Conservation (phyloP, 2,329 filamentous ascomycete genomes). For the Xylaria sp. region DNA sequence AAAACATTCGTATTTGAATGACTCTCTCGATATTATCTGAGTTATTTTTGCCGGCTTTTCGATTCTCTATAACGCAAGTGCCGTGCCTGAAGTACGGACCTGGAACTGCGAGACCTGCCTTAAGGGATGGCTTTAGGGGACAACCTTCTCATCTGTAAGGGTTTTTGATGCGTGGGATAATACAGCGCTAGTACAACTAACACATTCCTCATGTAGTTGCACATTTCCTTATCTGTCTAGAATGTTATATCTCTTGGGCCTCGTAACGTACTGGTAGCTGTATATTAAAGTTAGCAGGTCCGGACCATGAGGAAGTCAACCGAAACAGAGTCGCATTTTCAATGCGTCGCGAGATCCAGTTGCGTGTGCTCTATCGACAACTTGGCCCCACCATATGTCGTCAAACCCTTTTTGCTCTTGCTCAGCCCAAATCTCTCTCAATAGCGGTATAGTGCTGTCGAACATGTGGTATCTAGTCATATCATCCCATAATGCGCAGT, state of each 20-base stretch:
- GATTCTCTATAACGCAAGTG: too few species aligned
- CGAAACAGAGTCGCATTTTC: background rate
- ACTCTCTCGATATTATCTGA: too few species aligned
- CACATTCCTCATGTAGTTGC: background rate
- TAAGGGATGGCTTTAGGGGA: background rate
- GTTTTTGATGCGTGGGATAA: background rate
- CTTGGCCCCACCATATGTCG: background rate
- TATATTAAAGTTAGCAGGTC: background rate
- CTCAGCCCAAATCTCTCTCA: background rate
- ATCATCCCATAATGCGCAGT: background rate
- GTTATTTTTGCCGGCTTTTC: too few species aligned
- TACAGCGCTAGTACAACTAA: background rate
- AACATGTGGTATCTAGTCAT: background rate
- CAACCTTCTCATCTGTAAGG: background rate
- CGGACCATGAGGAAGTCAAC: background rate
- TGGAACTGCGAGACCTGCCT: too few species aligned
- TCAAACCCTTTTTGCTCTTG: background rate
- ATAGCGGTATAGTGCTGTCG: background rate
- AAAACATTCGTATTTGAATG: too few species aligned
- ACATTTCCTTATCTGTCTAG: too few species aligned
- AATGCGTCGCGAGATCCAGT: background rate
- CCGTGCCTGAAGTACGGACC: too few species aligned
- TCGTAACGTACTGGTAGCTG: background rate
- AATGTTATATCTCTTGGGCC: background rate
- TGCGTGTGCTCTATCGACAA: background rate